A percentile compares a stretch with the other conserved stretches of the same genome.
Conservation (phyloP, 1,139 yeast species). For the Yamadazyma triangularis region DNA sequence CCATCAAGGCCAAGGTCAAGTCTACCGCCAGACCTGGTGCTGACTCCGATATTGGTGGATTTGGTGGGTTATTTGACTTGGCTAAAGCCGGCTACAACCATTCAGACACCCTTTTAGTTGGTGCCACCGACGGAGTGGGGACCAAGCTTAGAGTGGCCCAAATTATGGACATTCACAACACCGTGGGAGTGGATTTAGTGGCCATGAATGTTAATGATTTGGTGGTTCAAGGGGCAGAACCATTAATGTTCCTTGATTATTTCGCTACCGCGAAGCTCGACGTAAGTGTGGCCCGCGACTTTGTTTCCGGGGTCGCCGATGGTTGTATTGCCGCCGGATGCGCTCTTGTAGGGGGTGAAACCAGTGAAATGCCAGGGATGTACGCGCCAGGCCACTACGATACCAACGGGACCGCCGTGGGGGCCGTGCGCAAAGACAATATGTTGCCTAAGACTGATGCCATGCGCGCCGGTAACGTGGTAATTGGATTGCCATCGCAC, state of each 20-base stretch:
- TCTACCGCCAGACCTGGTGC: constrained; percentile 97
- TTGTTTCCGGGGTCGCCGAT: constrained; percentile 92
- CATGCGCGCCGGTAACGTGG: constrained; percentile 75
- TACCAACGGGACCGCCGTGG: constrained; percentile 97
- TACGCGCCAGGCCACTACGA: constrained; percentile 94
- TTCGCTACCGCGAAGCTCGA: constrained; percentile 94
- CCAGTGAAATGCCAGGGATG: constrained; percentile 99
- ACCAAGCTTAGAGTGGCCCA: constrained; percentile 95
- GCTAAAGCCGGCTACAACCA: constrained; percentile 80
- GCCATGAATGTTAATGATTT: constrained; percentile 99
- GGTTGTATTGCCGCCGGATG: constrained; percentile 96
- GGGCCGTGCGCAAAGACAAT: constrained; percentile 83
- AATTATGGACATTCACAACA: constrained; percentile 79
- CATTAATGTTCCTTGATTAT: constrained; percentile 90
- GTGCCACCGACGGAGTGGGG: constrained; percentile 99
- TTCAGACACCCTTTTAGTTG: constrained; percentile 78
- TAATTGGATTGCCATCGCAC: constrained; percentile 83
- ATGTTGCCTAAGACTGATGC: constrained; percentile 65
- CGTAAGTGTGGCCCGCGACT: constrained; percentile 75
- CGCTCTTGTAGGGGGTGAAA: constrained; percentile 98
- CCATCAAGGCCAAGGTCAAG: constrained; percentile 85
- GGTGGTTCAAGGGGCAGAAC: constrained; percentile 98
- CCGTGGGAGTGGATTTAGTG: constrained; percentile 97
- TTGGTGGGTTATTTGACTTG: constrained; percentile 94
- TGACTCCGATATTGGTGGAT: constrained; percentile 97